Conservation (phyloP, 202 grass and related monocot genomes). For the Brachypodium distachyon region DNA sequence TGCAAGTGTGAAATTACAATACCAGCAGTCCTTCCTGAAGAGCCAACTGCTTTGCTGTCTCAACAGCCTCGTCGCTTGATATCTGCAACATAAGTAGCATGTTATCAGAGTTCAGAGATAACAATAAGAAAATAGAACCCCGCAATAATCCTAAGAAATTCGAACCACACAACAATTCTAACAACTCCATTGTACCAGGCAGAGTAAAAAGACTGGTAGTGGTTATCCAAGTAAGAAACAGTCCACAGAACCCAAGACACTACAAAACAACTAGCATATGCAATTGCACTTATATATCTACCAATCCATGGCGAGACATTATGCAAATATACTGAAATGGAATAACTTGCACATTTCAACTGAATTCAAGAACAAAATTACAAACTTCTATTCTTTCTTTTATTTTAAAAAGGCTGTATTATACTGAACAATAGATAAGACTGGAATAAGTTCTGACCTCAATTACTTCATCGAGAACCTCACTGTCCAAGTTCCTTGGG, state of each 20-base stretch:
- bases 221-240: too few relatives aligned
- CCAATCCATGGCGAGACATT: neutral
- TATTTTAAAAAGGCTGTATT: neutral
- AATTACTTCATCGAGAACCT: constrained; percentile 76
- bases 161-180: neutral
- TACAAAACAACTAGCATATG: neutral
- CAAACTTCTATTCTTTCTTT: neutral
- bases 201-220: neutral
- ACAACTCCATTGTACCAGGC: neutral
- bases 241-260: neutral
- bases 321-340: neutral
- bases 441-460: constrained; percentile 33
- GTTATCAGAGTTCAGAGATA: neutral
- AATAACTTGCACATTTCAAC: neutral
- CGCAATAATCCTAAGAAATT: neutral
- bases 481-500: constrained; percentile 63
- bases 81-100: constrained; percentile 37
- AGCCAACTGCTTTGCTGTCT: constrained; percentile 90
- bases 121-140: neutral
- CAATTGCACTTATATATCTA: neutral
- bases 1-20: constrained; percentile 4
- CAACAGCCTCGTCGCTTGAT: constrained; percentile 89
- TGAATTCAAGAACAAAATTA: neutral
- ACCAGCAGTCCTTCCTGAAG: constrained; percentile 94
- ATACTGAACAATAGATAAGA: neutral